phyloP scores from a whole-genome alignment of 345 rosid species.

The Brassica cretica region DNA sequence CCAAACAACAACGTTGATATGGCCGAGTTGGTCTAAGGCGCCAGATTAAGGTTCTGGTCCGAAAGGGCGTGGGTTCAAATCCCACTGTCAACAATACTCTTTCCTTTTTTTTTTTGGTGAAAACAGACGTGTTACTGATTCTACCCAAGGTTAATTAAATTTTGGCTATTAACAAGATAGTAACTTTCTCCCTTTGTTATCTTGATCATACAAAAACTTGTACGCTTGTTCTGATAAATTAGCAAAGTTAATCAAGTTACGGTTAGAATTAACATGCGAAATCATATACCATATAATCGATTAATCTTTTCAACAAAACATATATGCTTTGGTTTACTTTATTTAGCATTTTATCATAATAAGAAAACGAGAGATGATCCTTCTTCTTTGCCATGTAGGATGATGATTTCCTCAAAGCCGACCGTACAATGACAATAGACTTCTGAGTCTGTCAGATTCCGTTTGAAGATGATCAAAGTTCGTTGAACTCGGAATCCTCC shows the following conservation, averaged over 20 bases:
- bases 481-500: not conserved
- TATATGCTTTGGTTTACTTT: not conserved
- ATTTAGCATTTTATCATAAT: not conserved
- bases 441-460: not conserved
- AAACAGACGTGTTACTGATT: not conserved
- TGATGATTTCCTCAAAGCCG: not conserved
- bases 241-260: too few species aligned
- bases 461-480: not conserved
- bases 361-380: not conserved
- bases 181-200: too few species aligned
- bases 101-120: too few species aligned
- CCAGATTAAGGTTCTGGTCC: constrained; percentile 99
- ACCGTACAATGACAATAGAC: not conserved
- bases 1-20: constrained; percentile 54
- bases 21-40: constrained; percentile 99
- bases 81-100: constrained; percentile 77
- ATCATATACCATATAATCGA: too few species aligned
- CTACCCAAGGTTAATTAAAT: too few species aligned
- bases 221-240: too few species aligned
- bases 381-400: not conserved
- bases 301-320: not conserved
- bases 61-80: constrained; percentile 99
- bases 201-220: too few species aligned
- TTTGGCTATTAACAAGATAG: too few species aligned
- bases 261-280: too few species aligned